Base-by-base conservation (phyloP, 164 flowering plant genomes). In the Malania oleifera region DNA sequence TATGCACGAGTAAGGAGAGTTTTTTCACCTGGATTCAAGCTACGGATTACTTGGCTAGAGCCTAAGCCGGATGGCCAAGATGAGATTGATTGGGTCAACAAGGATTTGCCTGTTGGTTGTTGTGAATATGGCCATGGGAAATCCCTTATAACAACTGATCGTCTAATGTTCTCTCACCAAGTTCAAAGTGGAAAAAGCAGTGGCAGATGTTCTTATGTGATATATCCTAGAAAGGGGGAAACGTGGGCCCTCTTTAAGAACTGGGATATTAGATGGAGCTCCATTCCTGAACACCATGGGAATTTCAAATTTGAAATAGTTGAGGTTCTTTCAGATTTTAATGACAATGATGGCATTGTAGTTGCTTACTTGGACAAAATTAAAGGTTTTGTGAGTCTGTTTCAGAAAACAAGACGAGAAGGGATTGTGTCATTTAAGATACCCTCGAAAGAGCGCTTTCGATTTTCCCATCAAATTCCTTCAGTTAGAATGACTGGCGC, bases 401-500 rank as follows among this genome's bases (percentile, higher is more conserved):
- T 81, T 57, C 54, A 38, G 52, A 63, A 25, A 51, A 55, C 57
- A 20, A 23, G 26, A 15, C 52, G 23, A 52, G 19, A 54, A 58
- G 76, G 73, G 3, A 0, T 35, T n/a, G 11, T 26, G 9, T 51
- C 64, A 22, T 49, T 65, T 60, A 57, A 31, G 40, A 67, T 84
- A 34, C 68, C 78, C 17, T 61, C 76, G 1, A 18, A 28, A 40
- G 79, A 81, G 31, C 18, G 75, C 2, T 67, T 67, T 20, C 77
- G 73, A 43, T 85, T 85, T 61, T 85, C 92, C 13, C 92, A 85
- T 58, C 71, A 52, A 64, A 59, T 85, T 25, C 83, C 86, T 9
- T 72, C 82, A 0, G 70, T 63, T 65, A 64, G 46, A 68, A 70
- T 78, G 77, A 66, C 73, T 40, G 78, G 86, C 5, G n/a, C 45